A percentile compares a stretch with the other conserved stretches of the same genome.
These are phyloP conservation scores for Linaria vulgaris DNA, from an alignment of 257 asterid genomes.

Conservation along the genomic window DNA sequence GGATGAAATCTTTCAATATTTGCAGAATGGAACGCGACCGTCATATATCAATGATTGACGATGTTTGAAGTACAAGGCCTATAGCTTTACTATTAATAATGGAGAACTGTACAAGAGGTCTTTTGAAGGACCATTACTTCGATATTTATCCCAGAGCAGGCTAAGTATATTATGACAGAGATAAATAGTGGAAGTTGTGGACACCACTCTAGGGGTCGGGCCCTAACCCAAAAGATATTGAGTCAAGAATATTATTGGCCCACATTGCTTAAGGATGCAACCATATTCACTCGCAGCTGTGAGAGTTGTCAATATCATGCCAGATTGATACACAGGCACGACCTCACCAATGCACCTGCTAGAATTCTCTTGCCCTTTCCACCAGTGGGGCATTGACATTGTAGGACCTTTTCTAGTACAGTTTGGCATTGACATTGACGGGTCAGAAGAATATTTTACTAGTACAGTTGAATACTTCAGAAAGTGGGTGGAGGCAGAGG, in stretches of 20 bases:
- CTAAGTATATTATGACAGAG: not conserved
- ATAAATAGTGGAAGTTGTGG: not conserved
- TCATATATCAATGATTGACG: too few species aligned
- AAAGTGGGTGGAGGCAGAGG: not conserved
- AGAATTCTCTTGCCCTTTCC: not conserved
- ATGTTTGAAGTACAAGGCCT: too few species aligned
- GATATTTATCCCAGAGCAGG: too few species aligned
- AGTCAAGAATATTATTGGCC: not conserved
- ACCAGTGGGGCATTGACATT: too few species aligned
- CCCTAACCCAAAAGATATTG: not conserved
- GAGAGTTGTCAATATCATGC: not conserved
- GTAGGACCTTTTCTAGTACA: not conserved
- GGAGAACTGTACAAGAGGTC: too few species aligned
- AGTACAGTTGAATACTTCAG: not conserved
- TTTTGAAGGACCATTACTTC: too few species aligned
- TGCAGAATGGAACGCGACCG: too few species aligned
- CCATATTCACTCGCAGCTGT: not conserved
- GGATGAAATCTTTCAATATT: too few species aligned
- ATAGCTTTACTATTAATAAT: too few species aligned
- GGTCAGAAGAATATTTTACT: not conserved
- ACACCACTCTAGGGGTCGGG: not conserved
- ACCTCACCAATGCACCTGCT: not conserved
- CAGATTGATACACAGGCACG: not conserved
- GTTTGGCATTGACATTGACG: too few species aligned
- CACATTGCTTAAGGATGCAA: not conserved